phyloP scores from a whole-genome alignment of 73 alveolate genomes.

The Paramecium sonneborni region DNA sequence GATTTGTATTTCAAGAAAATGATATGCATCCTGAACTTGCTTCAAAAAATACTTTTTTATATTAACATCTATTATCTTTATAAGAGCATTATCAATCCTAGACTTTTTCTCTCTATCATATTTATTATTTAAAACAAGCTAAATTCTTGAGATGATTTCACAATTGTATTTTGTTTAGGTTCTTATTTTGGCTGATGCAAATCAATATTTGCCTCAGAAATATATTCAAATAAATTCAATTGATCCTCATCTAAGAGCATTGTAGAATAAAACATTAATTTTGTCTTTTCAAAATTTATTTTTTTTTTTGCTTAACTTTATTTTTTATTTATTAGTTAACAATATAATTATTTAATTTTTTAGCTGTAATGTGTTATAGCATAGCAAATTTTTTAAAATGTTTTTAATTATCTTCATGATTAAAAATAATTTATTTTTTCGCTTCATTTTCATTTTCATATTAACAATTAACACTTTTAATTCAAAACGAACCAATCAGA shows the following conservation, averaged over 20 bases:
- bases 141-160: background rate
- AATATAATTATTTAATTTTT: no score
- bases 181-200: background rate
- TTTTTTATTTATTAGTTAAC: no score
- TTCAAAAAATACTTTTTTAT: background rate
- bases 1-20: background rate
- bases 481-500: no score
- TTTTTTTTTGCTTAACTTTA: no score
- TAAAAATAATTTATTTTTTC: no score
- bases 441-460: no score
- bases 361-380: no score
- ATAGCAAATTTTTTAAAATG: no score
- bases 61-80: background rate
- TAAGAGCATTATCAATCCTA: background rate
- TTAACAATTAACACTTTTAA: no score
- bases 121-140: background rate
- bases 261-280: no score
- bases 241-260: background rate
- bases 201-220: background rate
- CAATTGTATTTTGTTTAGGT: background rate
- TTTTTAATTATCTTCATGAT: no score
- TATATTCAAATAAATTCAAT: constrained; percentile 7
- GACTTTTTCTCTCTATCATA: background rate
- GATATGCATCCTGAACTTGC: background rate
- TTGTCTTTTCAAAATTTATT: no score